These are phyloP conservation scores for Cotoneaster glaucophyllus DNA, from an alignment of 306 rosid species.

Conservation along the genomic window DNA sequence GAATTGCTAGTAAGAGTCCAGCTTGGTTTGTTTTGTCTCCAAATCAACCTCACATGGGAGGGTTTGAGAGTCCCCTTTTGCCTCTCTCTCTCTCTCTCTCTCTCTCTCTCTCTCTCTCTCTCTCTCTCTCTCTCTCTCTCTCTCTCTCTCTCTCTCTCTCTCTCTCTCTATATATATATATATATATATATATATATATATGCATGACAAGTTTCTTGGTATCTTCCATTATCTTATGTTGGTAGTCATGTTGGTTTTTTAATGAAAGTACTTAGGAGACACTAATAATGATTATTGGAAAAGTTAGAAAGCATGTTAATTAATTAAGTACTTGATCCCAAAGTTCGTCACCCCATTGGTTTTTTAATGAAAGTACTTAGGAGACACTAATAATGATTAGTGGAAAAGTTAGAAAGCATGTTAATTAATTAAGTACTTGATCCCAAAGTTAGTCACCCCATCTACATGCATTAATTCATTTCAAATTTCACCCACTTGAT, in stretches of 20 bases:
- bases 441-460: constrained; percentile 13
- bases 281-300: constrained; percentile 59
- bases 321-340: neutral
- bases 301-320: constrained; percentile 40
- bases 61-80: neutral
- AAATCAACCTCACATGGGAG: constrained; percentile 74
- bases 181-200: too few relatives aligned
- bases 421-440: constrained; percentile 14
- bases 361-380: constrained; percentile 26
- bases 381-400: constrained; percentile 62
- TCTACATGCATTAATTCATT: neutral
- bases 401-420: constrained; percentile 40
- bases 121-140: neutral
- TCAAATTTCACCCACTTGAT: neutral
- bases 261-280: constrained; percentile 33
- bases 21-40: constrained; percentile 71
- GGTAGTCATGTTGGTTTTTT: constrained; percentile 29
- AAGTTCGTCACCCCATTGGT: constrained; percentile 20
- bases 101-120: neutral
- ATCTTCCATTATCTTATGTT: constrained; percentile 44
- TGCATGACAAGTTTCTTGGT: constrained; percentile 1
- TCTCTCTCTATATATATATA: neutral
- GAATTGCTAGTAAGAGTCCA: constrained; percentile 51
- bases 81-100: neutral
- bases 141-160: neutral